Percentiles rank a stretch among this genome's conserved stretches.
Conservation (phyloP, 2,329 filamentous ascomycete species). For the Arthrobotrys sphaeroides region DNA sequence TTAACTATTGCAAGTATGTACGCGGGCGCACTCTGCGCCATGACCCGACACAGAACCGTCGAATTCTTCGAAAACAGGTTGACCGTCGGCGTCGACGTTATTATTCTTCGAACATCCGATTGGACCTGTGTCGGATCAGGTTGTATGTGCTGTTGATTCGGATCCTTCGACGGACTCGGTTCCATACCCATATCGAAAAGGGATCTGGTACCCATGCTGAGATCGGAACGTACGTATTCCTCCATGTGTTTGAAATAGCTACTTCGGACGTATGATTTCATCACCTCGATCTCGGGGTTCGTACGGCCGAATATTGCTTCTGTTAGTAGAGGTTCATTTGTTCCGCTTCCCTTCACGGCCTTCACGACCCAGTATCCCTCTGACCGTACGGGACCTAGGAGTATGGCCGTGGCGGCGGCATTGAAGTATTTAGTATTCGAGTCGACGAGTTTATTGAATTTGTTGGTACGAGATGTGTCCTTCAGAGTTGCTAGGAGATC, state of each 20-base stretch:
- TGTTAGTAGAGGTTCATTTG: conserved; percentile 85
- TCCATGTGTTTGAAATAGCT: conserved; percentile 75
- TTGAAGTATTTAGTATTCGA: conserved; percentile 68
- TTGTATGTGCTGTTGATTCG: neutral
- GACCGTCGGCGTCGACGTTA: conserved; percentile 34
- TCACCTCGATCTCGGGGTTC: conserved; percentile 87
- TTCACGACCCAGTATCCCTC: conserved; percentile 77
- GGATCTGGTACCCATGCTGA: conserved; percentile 84
- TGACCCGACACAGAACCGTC: conserved; percentile 78
- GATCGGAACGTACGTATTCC: conserved; percentile 76
- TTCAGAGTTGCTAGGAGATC: conserved; percentile 37
- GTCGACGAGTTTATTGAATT: conserved; percentile 80
- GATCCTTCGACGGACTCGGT: conserved; percentile 73
- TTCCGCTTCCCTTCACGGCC: conserved; percentile 81
- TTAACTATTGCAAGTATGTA: conserved; percentile 84
- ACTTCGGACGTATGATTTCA: conserved; percentile 79
- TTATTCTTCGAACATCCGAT: conserved; percentile 21
- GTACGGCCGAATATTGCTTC: conserved; percentile 83
- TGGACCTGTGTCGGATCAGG: neutral
- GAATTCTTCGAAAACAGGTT: conserved; percentile 69
- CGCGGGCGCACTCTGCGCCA: conserved; percentile 78
- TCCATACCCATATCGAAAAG: conserved; percentile 85
- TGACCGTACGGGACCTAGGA: conserved; percentile 79
- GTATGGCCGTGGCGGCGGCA: conserved; percentile 76
- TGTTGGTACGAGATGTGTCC: conserved; percentile 62